Conservation (phyloP, 2,329 filamentous ascomycete species). For the Alternaria postmessia region DNA sequence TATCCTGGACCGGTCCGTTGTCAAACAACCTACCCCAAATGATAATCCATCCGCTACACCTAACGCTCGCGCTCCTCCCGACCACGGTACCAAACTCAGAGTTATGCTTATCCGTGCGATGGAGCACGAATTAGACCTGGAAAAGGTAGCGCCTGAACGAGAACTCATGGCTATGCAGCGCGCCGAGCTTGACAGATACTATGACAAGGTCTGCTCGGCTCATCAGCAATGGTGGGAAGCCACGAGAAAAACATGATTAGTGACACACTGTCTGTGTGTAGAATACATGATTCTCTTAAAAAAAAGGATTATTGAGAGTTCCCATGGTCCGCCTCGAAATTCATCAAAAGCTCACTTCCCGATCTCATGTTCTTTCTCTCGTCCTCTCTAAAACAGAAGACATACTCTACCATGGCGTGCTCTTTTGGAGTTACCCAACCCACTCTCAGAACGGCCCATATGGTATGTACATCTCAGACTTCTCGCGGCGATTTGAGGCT, state of each 20-base stretch:
- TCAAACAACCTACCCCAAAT: not conserved
- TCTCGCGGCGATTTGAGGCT: not conserved
- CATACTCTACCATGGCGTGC: no score
- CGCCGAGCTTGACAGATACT: conserved; percentile 9
- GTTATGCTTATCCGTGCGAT: conserved; percentile 12
- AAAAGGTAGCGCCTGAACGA: conserved; percentile 9
- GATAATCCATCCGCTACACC: no score
- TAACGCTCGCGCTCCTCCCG: no score
- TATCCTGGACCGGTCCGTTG: not conserved
- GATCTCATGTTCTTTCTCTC: no score
- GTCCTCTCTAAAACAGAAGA: no score
- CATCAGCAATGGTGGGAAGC: conserved; percentile 17
- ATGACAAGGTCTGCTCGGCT: conserved; percentile 2
- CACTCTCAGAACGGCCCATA: not conserved
- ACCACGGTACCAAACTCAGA: not conserved
- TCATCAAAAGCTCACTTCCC: no score
- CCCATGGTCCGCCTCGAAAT: no score
- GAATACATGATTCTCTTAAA: not conserved
- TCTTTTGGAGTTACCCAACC: no score
- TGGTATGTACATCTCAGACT: not conserved
- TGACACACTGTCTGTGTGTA: not conserved
- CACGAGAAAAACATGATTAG: not conserved
- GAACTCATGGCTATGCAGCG: conserved; percentile 15
- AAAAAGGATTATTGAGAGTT: no score
- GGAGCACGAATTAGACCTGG: conserved; percentile 24